A percentile compares a stretch with the other conserved stretches of the same genome.
Conservation (phyloP, 208 protist genomes). For the Leishmania tropica region DNA sequence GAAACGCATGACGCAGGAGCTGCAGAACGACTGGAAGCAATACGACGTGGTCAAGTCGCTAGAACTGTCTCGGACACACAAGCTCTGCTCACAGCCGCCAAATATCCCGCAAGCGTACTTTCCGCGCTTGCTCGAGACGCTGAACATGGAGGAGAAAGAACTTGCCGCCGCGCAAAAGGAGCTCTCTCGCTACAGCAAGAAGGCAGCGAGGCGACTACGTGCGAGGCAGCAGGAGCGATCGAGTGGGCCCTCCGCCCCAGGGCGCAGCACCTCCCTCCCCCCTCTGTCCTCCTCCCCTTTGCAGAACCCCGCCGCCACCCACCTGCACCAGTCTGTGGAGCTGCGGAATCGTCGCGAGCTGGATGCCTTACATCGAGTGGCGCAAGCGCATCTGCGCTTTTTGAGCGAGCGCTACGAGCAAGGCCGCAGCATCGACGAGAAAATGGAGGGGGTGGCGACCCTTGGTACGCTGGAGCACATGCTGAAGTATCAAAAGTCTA, state of each 20-base stretch:
- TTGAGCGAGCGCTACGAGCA: slow-evolving; percentile 11
- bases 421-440: slow-evolving; percentile 5
- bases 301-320: not conserved
- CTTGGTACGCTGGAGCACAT: slow-evolving; percentile 22
- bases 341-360: slow-evolving; percentile 2
- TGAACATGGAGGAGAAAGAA: slow-evolving; percentile 3
- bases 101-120: slow-evolving; percentile 15
- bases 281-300: not conserved
- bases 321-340: not conserved
- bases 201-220: too few species aligned
- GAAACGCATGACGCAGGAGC: not conserved
- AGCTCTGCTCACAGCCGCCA: not conserved
- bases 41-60: not conserved
- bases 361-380: slow-evolving; percentile 3
- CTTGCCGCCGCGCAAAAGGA: not conserved
- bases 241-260: not conserved
- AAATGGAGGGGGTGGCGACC: slow-evolving; percentile 10
- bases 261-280: not conserved
- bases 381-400: not conserved
- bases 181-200: not conserved
- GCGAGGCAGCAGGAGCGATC: not conserved
- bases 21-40: not conserved
- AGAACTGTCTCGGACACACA: not conserved
- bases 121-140: slow-evolving; percentile 1
- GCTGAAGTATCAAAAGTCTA: slow-evolving; percentile 19